These are phyloP conservation scores for Diutina neorugosa DNA, from an alignment of 1,139 yeast species.

Conservation along the genomic window DNA sequence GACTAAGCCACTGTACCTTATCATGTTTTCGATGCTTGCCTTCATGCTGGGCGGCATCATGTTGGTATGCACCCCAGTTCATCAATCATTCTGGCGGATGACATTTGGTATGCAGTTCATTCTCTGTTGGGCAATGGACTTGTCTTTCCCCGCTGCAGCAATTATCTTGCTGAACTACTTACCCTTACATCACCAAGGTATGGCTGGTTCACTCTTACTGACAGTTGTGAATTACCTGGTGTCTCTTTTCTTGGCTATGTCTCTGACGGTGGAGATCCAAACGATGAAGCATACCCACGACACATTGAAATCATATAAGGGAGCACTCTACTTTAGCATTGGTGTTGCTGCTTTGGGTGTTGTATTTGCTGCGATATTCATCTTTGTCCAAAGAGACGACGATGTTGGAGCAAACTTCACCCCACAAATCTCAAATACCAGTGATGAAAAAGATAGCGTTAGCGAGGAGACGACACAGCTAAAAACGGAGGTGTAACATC, in stretches of 20 bases:
- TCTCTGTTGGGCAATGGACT: constrained; percentile 50
- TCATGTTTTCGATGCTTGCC: constrained; percentile 30
- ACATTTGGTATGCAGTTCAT: constrained; percentile 36
- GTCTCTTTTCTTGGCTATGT: constrained; percentile 50
- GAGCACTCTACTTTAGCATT: constrained; percentile 30
- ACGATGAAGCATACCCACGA: constrained; percentile 11
- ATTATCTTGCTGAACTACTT: constrained; percentile 38
- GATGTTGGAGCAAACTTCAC: not conserved
- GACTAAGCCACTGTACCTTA: constrained; percentile 31
- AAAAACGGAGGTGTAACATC: not conserved
- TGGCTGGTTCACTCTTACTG: constrained; percentile 52
- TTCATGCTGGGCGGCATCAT: constrained; percentile 37
- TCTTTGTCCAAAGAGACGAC: constrained; percentile 13
- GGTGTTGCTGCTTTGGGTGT: constrained; percentile 28
- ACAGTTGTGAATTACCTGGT: constrained; percentile 54
- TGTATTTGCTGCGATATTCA: constrained; percentile 17
- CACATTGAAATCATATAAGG: constrained; percentile 25
- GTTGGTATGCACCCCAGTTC: constrained; percentile 35
- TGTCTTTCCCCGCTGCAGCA: constrained; percentile 53
- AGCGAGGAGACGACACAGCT: not conserved
- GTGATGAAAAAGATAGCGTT: not conserved
- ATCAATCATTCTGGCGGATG: constrained; percentile 34
- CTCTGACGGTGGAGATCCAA: constrained; percentile 44
- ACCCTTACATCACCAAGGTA: constrained; percentile 46
- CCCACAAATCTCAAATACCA: not conserved